These are phyloP conservation scores for Fomitopsis pulvina DNA, from an alignment of 768 basidiomycete genomes.

Conservation along the genomic window DNA sequence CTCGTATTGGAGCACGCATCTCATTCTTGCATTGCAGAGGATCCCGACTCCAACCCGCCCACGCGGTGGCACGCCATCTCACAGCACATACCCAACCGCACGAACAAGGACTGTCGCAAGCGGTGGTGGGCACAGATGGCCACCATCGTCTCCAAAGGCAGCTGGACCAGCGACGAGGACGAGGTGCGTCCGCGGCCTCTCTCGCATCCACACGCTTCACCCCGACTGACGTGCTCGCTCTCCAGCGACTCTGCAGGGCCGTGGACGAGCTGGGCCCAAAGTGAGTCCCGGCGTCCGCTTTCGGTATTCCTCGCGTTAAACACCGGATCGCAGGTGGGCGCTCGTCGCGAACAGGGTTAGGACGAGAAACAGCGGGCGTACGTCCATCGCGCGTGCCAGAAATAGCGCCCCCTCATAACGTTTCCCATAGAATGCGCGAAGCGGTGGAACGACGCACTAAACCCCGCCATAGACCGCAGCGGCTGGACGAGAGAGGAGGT, in stretches of 20 bases:
- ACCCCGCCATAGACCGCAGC: constrained; percentile 53
- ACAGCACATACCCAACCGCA: constrained; percentile 55
- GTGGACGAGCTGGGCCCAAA: constrained; percentile 48
- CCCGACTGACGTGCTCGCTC: neutral
- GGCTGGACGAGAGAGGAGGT: constrained; percentile 53
- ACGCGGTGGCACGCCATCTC: constrained; percentile 60
- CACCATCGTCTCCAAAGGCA: constrained; percentile 53
- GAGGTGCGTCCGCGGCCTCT: constrained; percentile 19
- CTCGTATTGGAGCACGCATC: neutral
- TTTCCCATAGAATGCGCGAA: constrained; percentile 46
- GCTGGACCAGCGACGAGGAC: constrained; percentile 57
- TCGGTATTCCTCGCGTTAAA: neutral
- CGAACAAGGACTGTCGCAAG: constrained; percentile 60
- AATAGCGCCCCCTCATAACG: neutral
- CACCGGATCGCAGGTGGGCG: constrained; percentile 35
- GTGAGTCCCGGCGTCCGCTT: neutral
- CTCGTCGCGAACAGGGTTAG: constrained; percentile 51
- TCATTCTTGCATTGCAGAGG: constrained; percentile 31
- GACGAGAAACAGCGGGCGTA: constrained; percentile 54
- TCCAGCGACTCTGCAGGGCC: constrained; percentile 39
- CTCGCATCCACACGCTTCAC: neutral
- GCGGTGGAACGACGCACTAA: constrained; percentile 56
- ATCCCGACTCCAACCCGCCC: constrained; percentile 48
- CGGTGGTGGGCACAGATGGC: constrained; percentile 62
- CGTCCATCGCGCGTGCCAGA: constrained; percentile 18